Evolutionary conservation across 192 early-diverging fungal species (phyloP).

Genomic region (Martensiomyces pterosporus): DNA sequence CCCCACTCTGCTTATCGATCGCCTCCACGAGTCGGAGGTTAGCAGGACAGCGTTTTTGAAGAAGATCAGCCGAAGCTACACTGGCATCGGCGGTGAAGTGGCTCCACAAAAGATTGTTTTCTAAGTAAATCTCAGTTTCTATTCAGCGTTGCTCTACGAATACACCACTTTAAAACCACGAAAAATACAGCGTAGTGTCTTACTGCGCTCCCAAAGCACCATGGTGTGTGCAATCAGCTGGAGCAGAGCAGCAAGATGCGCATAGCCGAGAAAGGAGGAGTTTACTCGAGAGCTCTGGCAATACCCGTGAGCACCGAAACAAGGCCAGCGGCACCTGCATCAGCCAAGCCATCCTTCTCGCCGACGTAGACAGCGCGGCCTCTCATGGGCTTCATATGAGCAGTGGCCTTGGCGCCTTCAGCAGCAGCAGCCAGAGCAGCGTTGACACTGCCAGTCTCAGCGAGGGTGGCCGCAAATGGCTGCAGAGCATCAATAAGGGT

Average conservation of each 20-base stretch:
- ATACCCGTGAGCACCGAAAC: constrained; percentile 55
- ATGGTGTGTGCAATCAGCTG: too few species aligned
- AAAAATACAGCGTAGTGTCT: too few species aligned
- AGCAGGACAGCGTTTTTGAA: constrained; percentile 30
- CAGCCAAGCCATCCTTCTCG: constrained; percentile 42
- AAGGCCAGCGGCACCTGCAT: constrained; percentile 65
- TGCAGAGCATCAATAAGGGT: constrained; percentile 68
- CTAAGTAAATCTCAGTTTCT: background rate
- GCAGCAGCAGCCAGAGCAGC: constrained; percentile 52
- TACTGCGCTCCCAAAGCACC: too few species aligned
- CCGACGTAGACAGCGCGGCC: constrained; percentile 65
- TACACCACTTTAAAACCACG: too few species aligned
- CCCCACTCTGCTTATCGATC: constrained; percentile 43
- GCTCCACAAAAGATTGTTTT: constrained; percentile 13
- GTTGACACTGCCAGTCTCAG: constrained; percentile 32
- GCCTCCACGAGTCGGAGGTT: constrained; percentile 38
- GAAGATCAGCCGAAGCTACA: constrained; percentile 36
- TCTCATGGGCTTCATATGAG: constrained; percentile 55
- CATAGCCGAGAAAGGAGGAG: too few species aligned
- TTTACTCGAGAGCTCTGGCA: constrained; percentile 29
- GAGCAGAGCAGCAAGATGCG: too few species aligned
- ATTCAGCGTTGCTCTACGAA: background rate
- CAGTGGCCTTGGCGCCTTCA: constrained; percentile 55
- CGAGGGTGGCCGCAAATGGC: constrained; percentile 58
- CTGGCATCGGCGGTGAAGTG: constrained; percentile 32